Evolutionary conservation across 192 early-diverging fungal species (phyloP).

Genomic region (Coemansia biformis): DNA sequence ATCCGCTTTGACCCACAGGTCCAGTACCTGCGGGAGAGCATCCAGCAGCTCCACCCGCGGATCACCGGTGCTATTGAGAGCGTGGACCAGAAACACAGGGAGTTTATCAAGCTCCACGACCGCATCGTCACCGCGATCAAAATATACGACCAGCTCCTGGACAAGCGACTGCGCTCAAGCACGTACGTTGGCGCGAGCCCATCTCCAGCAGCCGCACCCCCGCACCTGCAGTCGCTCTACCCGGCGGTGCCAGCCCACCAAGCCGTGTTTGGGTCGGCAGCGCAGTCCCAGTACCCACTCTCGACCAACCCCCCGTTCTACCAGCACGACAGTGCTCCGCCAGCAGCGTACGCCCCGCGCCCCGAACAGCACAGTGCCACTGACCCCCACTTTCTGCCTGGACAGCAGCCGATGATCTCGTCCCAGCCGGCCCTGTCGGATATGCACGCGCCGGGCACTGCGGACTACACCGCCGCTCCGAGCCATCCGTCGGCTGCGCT

Average conservation of each 20-base stretch:
- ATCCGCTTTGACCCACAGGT: constrained; percentile 72
- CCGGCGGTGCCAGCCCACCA: constrained; percentile 25
- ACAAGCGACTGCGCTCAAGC: constrained; percentile 61
- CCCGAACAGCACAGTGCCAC: constrained; percentile 27
- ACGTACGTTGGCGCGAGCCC: constrained; percentile 17
- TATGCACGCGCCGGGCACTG: too few species aligned
- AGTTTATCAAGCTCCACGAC: constrained; percentile 73
- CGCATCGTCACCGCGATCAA: constrained; percentile 76
- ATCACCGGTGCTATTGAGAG: constrained; percentile 68
- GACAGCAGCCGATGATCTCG: constrained; percentile 6
- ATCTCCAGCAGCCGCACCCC: constrained; percentile 15
- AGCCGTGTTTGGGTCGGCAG: constrained; percentile 26
- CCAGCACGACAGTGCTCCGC: constrained; percentile 3
- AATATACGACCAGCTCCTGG: constrained; percentile 83
- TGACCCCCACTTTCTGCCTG: too few species aligned
- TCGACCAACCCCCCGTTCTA: constrained; percentile 1
- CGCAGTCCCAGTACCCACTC: constrained; percentile 25
- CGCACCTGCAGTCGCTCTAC: constrained; percentile 35
- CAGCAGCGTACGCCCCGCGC: constrained; percentile 12
- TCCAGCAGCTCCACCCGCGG: constrained; percentile 80
- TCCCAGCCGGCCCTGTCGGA: too few species aligned
- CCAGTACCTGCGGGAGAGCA: constrained; percentile 79
- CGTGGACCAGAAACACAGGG: constrained; percentile 71
- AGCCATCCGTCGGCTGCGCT: too few species aligned
- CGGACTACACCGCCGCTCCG: too few species aligned